Conservation (phyloP, 176 grass and related monocot species). For the Tuctoria greenei region DNA sequence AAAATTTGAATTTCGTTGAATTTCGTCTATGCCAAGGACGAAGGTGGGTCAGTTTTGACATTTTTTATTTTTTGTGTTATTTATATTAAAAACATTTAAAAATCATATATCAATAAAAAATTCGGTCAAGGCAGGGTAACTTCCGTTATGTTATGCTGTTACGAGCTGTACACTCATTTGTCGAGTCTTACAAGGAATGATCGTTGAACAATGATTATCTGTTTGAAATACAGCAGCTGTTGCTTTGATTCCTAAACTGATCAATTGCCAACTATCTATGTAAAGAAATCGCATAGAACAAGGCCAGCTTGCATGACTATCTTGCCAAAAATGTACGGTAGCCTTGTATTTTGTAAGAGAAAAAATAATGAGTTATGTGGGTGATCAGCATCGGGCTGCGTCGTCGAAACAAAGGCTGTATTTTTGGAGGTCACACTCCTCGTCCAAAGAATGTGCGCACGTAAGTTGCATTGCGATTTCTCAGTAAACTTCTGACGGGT, state of each 20-base stretch:
- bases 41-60: no score
- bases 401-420: not conserved
- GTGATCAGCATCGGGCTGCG: not conserved
- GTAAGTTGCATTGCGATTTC: conserved; percentile 3
- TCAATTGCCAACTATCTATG: not conserved
- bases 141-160: no score
- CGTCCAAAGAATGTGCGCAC: conserved; percentile 5
- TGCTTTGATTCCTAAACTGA: not conserved
- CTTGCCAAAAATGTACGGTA: not conserved
- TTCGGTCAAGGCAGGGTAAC: no score
- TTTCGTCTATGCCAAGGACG: no score
- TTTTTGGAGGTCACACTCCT: conserved; percentile 3
- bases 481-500: conserved; percentile 37
- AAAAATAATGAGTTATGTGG: not conserved
- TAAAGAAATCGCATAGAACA: not conserved
- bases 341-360: not conserved
- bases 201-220: not conserved
- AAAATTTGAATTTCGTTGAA: no score
- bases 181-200: conserved; percentile 11
- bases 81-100: no score
- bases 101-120: no score
- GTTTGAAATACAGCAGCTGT: not conserved
- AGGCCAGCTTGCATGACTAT: not conserved
- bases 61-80: no score
- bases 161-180: conserved; percentile 15